A percentile compares a stretch with the other conserved stretches of the same genome.
Evolutionary conservation across 1,284 basidiomycete species (phyloP).

Genomic region (Singerocomus inundabilis): DNA sequence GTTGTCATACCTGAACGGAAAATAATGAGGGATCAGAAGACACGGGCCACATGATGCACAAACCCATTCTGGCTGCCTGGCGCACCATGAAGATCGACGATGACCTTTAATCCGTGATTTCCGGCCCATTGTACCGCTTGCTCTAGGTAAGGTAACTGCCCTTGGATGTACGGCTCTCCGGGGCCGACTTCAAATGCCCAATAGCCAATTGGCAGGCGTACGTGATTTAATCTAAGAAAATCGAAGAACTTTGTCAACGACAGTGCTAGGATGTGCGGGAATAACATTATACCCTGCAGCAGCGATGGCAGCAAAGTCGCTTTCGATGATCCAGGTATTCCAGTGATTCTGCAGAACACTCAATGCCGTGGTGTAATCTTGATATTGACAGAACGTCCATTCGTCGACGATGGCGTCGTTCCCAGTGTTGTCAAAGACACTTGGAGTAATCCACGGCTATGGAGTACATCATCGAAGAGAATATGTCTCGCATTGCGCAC

Average conservation of each 20-base stretch:
- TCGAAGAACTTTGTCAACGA: not conserved
- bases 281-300: constrained; percentile 58
- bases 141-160: constrained; percentile 71
- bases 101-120: constrained; percentile 75
- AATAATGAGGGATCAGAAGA: constrained; percentile 1
- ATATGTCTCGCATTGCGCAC: not conserved
- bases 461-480: not conserved
- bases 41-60: constrained; percentile 17
- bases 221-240: constrained; percentile 67
- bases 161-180: constrained; percentile 84
- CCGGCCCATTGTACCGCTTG: constrained; percentile 79
- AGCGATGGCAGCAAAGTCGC: constrained; percentile 71
- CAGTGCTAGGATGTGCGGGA: not conserved
- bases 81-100: constrained; percentile 81
- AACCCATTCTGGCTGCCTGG: constrained; percentile 84
- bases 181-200: constrained; percentile 86
- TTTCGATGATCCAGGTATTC: constrained; percentile 80
- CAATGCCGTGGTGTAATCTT: constrained; percentile 49
- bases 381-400: constrained; percentile 78
- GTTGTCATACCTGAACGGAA: constrained; percentile 71
- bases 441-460: constrained; percentile 84
- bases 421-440: constrained; percentile 79
- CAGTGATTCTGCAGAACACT: constrained; percentile 64
- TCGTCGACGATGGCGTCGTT: constrained; percentile 66
- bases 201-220: constrained; percentile 86